Evolutionary conservation across 1,284 basidiomycete genomes (phyloP).

Genomic region (Fomitopsis betulina): DNA sequence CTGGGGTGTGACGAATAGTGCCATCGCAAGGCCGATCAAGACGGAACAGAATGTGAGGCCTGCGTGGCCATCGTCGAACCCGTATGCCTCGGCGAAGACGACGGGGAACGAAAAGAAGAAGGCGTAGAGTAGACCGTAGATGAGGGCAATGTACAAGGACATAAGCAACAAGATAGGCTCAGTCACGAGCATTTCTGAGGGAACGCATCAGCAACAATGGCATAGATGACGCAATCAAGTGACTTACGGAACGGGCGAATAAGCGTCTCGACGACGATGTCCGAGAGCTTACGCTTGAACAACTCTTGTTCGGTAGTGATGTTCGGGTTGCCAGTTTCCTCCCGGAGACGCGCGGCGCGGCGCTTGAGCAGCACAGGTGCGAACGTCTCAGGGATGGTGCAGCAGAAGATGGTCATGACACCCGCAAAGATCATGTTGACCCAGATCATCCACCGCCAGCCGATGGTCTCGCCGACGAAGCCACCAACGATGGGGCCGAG

Average conservation of each 20-base stretch:
- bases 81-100: conserved; percentile 42
- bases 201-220: neutral
- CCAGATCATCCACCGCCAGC: conserved; percentile 43
- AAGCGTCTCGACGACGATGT: conserved; percentile 38
- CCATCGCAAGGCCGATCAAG: conserved; percentile 58
- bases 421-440: conserved; percentile 54
- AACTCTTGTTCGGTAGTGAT: conserved; percentile 60
- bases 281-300: conserved; percentile 50
- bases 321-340: conserved; percentile 37
- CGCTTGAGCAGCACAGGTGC: conserved; percentile 45
- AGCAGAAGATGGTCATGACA: conserved; percentile 33
- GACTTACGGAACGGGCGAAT: conserved; percentile 41
- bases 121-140: conserved; percentile 58
- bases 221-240: neutral
- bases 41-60: conserved; percentile 73
- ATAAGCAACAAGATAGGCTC: conserved; percentile 68
- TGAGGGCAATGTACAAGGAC: conserved; percentile 64
- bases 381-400: conserved; percentile 53
- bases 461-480: conserved; percentile 37
- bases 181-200: conserved; percentile 47
- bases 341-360: conserved; percentile 27
- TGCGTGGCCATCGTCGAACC: conserved; percentile 52
- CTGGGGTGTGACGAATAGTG: conserved; percentile 41
- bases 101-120: conserved; percentile 61
- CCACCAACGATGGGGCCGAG: conserved; percentile 57